A percentile compares a stretch with the other conserved stretches of the same genome.
Evolutionary conservation across 148 eudicot genomes (phyloP).

Genomic region (Bassia scoparia): DNA sequence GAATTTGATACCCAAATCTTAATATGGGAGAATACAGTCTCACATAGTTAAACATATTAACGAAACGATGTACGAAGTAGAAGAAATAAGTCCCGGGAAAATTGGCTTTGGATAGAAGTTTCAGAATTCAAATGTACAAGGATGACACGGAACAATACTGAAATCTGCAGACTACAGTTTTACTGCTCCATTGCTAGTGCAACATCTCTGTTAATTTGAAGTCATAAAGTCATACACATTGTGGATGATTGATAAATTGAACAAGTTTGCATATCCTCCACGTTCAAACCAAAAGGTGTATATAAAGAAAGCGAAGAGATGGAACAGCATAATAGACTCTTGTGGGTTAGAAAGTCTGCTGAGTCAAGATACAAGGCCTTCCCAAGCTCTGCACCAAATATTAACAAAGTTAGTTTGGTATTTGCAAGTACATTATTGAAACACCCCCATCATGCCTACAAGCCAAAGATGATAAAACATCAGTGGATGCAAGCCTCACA

Average conservation of each 20-base stretch:
- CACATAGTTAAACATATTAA: too few species aligned
- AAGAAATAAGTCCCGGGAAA: not conserved
- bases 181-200: not conserved
- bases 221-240: not conserved
- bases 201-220: not conserved
- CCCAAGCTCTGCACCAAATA: not conserved
- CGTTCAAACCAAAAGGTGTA: not conserved
- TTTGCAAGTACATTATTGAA: not conserved
- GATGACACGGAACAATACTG: not conserved
- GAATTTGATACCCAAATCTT: too few species aligned
- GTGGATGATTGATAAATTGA: not conserved
- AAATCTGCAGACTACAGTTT: not conserved
- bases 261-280: not conserved
- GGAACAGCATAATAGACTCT: not conserved
- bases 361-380: not conserved
- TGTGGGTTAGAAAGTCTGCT: not conserved
- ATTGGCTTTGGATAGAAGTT: not conserved
- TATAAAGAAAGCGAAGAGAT: not conserved
- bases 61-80: not conserved
- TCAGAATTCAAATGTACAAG: conserved; percentile 7
- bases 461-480: not conserved
- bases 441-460: not conserved
- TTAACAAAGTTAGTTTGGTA: not conserved
- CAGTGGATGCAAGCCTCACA: not conserved
- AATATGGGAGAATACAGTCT: too few species aligned